These are phyloP conservation scores for Phytophthora fragariae DNA, from an alignment of 352 stramenopile species.

Conservation along the genomic window DNA sequence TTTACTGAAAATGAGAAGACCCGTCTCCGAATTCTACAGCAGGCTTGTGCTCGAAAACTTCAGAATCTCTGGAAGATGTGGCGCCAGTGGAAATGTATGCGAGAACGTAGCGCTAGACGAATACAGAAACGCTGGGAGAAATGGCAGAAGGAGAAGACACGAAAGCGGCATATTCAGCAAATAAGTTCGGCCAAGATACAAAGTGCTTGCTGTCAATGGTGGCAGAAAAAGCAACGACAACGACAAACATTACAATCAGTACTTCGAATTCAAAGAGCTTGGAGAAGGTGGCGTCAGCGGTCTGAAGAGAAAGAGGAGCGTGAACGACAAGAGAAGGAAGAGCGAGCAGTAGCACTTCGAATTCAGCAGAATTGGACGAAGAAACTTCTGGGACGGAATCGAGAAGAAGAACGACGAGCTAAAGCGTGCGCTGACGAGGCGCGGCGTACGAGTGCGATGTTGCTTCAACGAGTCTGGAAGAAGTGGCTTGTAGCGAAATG, in stretches of 20 bases:
- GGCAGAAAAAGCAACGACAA: constrained; percentile 1
- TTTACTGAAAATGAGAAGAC: constrained; percentile 7
- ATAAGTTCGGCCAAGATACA: constrained; percentile 10
- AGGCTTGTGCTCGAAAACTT: constrained; percentile 21
- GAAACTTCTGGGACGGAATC: constrained; percentile 4
- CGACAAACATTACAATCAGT: neutral
- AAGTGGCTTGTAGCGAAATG: neutral
- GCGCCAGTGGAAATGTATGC: constrained; percentile 3
- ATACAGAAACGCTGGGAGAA: constrained; percentile 24
- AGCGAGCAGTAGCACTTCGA: constrained; percentile 12
- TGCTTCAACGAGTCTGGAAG: constrained; percentile 23
- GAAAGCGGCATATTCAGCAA: constrained; percentile 7
- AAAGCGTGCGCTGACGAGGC: neutral
- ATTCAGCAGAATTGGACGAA: constrained; percentile 27
- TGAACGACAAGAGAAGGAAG: constrained; percentile 7
- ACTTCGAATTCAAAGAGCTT: constrained; percentile 24
- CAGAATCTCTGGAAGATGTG: constrained; percentile 27
- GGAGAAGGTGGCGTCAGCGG: constrained; percentile 14
- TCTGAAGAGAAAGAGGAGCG: constrained; percentile 4
- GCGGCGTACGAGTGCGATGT: constrained; percentile 2
- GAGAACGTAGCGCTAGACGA: constrained; percentile 14
- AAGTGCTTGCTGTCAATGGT: constrained; percentile 16
- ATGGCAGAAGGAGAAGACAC: constrained; percentile 10
- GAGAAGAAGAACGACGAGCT: constrained; percentile 5
- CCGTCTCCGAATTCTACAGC: constrained; percentile 15